Evolutionary conservation across 768 basidiomycete genomes (phyloP), one percentile per base, ranked within the genome.

Genomic region (Tephrocybe sp.): DNA sequence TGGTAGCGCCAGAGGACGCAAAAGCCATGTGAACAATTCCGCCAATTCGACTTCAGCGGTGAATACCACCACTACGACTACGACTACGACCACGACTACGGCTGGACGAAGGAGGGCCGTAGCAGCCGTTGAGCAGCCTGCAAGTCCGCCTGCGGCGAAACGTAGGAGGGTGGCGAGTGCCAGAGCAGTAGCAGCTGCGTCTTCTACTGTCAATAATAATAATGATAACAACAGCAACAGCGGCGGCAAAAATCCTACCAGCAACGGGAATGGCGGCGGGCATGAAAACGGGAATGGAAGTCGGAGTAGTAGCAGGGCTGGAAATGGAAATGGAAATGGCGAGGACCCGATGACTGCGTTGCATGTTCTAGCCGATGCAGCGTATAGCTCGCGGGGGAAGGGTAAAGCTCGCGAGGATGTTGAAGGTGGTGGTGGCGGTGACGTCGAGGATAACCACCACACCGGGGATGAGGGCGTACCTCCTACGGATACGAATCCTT

Each of bases 341-440:
- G 27, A 59, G n/a, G 62, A 72, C 41, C 64, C 74, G 39, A 69
- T 65, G 52, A 79, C 79, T 52, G 86, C 82, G 6, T 67, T 89
- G 58, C 85, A 89, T 57, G 84, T 89, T 7, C 68, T 88, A 27
- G 87, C 86, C 1, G 85, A 87, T 55, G 82, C 82, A 7, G 79
- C 68, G 13, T 78, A 63, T 64, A 70, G 62, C 61, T 72, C 56
- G 53, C 41, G 40, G 16, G 49, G 51, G 29, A 57, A 57, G 34
- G 61, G 43, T 0, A 56, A 57, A 36, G 55, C 37, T 18, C 49
- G 51, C 36, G 54, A 59, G 25, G n/a, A n/a, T n/a, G n/a, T n/a
- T n/a, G n/a, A n/a, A n/a, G n/a, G n/a, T n/a, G n/a, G n/a, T n/a
- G n/a, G n/a, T n/a, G n/a, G n/a, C n/a, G n/a, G n/a, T n/a, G n/a